Percentiles rank a stretch among this genome's conserved stretches.
phyloP scores from a whole-genome alignment of 345 rosid genomes.

The Lumnitzera racemosa region DNA sequence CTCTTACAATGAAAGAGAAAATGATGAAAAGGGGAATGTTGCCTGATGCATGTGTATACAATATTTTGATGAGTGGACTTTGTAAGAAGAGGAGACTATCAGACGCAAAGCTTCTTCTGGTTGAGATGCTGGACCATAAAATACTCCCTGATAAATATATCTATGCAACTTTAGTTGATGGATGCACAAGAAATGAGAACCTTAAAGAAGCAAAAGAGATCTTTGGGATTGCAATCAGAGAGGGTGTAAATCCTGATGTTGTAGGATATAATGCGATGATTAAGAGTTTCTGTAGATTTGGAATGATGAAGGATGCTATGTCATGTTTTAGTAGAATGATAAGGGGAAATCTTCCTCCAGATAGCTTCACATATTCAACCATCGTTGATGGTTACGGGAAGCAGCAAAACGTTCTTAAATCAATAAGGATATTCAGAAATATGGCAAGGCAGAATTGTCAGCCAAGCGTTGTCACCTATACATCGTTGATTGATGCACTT shows the following conservation, averaged over 20 bases:
- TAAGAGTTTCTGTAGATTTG: slow-evolving; percentile 76
- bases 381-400: slow-evolving; percentile 71
- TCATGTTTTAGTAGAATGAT: slow-evolving; percentile 43
- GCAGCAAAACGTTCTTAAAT: slow-evolving; percentile 56
- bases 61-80: slow-evolving; percentile 76
- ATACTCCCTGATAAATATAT: slow-evolving; percentile 57
- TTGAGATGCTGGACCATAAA: slow-evolving; percentile 70
- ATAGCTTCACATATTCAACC: slow-evolving; percentile 72
- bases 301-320: slow-evolving; percentile 63
- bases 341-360: slow-evolving; percentile 42
- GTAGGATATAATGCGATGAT: slow-evolving; percentile 80
- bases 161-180: slow-evolving; percentile 72
- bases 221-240: slow-evolving; percentile 38
- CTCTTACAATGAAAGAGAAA: slow-evolving; percentile 40
- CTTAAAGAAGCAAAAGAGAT: slow-evolving; percentile 55
- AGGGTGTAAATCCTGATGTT: slow-evolving; percentile 51
- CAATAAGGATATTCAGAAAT: slow-evolving; percentile 42
- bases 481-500: slow-evolving; percentile 70
- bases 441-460: slow-evolving; percentile 56
- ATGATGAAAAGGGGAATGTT: slow-evolving; percentile 56
- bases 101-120: slow-evolving; percentile 53
- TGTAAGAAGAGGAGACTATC: slow-evolving; percentile 64
- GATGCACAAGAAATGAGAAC: slow-evolving; percentile 52
- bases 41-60: slow-evolving; percentile 77
- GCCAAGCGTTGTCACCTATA: slow-evolving; percentile 73